These are phyloP conservation scores for Hymenoscyphus repandus DNA, from an alignment of 2,329 filamentous ascomycete species.

Conservation along the genomic window DNA sequence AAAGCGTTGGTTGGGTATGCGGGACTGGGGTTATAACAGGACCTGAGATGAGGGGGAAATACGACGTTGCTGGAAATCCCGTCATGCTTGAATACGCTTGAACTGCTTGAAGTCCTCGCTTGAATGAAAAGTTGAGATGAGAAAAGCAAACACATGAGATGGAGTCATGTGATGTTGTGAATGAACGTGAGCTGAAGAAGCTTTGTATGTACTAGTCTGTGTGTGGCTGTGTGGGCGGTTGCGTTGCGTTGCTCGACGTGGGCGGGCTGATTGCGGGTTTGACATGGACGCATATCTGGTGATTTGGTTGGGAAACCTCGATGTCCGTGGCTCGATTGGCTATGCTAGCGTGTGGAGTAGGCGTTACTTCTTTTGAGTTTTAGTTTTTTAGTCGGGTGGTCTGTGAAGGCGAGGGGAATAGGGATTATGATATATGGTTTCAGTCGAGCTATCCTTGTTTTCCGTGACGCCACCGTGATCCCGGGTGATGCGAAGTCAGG, in stretches of 20 bases:
- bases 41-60: not conserved
- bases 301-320: not conserved
- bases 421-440: too few relatives aligned
- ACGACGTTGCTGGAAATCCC: too few relatives aligned
- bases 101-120: not conserved
- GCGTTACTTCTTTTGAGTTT: conserved; percentile 23
- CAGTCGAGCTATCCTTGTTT: too few relatives aligned
- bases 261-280: not conserved
- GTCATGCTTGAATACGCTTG: too few relatives aligned
- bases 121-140: not conserved
- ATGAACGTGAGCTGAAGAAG: not conserved
- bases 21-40: conserved; percentile 39
- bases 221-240: conserved; percentile 31
- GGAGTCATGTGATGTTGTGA: not conserved
- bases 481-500: too few relatives aligned
- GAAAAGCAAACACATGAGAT: not conserved
- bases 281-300: not conserved
- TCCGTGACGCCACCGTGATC: too few relatives aligned
- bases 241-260: conserved; percentile 11
- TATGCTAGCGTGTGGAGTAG: conserved; percentile 26
- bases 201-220: conserved; percentile 23
- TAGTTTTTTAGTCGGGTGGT: conserved; percentile 20
- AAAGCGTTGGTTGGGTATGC: conserved; percentile 64
- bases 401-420: not conserved
- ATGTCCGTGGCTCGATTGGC: not conserved